Evolutionary conservation across 2,329 filamentous ascomycete species (phyloP), one percentile per base, ranked within the genome.

Genomic region (Neofusicoccum sp.): DNA sequence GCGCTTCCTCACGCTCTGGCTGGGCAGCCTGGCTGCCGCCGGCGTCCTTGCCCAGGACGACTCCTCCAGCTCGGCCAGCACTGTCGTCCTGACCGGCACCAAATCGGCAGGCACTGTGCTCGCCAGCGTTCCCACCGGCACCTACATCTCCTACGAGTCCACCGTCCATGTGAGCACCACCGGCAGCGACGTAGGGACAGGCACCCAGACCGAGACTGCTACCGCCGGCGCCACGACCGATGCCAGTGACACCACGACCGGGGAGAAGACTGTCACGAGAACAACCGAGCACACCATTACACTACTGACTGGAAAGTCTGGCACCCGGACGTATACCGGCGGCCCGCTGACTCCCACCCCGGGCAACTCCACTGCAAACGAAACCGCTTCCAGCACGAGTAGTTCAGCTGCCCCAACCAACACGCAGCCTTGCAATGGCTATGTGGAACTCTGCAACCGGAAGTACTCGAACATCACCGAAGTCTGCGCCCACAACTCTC

Each of bases 401-500:
- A 73, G 69, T 28, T 63, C 66, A 3, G 66, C 69, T 9, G 63
- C 70, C 20, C 73, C 74, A 4, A 69, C 71, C 4, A 77, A 77
- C 61, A 76, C 75, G 1, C 75, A 76, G 57, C 67, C 75, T n/a
- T 77, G 75, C 66, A 77, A 77, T 65, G 72, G 72, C 65, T 76
- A 75, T 58, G 65, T 70, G 31, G 75, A 77, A 62, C 71, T 76
- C 57, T 77, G 75, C 66, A 65, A 66, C 5, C 66, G 75, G 24
- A 70, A 70, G 57, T 77, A 76, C 63, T 74, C 72, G 30, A 76
- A 76, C 61, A 75, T 77, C 48, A 76, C 75, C n/a, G 70, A 76
- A 64, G 72, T 77, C 34, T 70, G 69, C 53, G 74, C 75, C 8
- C 75, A 77, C 63, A 77, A 76, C 63, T 75, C 70, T 12, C 72